Evolutionary conservation across 176 grass and related monocot genomes (phyloP).

Genomic region (Triticum timopheevii): DNA sequence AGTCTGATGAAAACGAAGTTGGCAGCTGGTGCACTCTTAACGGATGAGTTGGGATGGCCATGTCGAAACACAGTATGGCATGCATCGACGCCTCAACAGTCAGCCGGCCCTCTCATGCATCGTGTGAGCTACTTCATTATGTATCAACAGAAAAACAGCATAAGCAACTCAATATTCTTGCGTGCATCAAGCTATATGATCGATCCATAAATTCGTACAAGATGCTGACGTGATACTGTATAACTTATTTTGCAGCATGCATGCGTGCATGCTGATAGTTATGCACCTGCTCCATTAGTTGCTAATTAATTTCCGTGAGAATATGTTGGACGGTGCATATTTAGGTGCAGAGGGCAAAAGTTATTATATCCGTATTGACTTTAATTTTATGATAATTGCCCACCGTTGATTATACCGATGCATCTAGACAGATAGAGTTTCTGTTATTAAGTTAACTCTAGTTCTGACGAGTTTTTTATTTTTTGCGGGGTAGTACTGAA

Average conservation of each 20-base stretch:
- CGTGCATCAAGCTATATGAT: not conserved
- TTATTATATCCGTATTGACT: not conserved
- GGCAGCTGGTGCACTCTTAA: not conserved
- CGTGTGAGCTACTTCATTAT: not conserved
- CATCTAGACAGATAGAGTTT: not conserved
- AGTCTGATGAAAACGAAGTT: conserved; percentile 5
- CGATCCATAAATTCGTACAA: not conserved
- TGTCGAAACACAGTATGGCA: not conserved
- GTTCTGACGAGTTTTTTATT: not conserved
- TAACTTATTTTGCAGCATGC: no score
- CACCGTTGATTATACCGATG: not conserved
- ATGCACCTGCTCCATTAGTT: not conserved
- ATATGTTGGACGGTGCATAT: not conserved
- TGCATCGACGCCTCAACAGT: conserved; percentile 23
- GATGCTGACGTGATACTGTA: not conserved
- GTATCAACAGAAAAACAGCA: not conserved
- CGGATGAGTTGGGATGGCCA: conserved; percentile 3
- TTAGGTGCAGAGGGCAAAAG: not conserved
- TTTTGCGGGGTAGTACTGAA: no score
- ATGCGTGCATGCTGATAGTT: no score
- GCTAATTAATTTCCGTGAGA: not conserved
- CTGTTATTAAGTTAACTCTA: not conserved
- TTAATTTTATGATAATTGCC: not conserved
- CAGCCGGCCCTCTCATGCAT: not conserved
- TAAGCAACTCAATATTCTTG: not conserved